These are phyloP conservation scores for Rhodotorula sp. DNA, from an alignment of 1,284 basidiomycete genomes.

Conservation along the genomic window DNA sequence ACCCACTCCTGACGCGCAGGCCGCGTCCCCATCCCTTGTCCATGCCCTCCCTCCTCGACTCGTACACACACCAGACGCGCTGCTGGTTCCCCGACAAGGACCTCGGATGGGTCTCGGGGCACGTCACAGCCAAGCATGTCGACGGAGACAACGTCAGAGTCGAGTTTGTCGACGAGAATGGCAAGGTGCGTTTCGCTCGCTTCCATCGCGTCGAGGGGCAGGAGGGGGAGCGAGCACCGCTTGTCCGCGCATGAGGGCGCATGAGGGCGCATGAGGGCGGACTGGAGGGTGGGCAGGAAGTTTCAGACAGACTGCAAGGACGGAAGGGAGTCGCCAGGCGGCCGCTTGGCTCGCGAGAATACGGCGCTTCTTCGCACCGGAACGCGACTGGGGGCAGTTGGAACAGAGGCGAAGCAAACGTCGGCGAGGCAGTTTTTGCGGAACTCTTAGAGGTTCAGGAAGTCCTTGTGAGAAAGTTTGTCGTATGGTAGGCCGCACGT, in stretches of 20 bases:
- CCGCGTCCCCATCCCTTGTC: background rate
- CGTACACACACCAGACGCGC: slow-evolving; percentile 49
- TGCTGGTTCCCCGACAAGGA: slow-evolving; percentile 83
- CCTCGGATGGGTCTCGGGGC: slow-evolving; percentile 85
- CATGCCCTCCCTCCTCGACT: slow-evolving; percentile 25
- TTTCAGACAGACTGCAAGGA: background rate
- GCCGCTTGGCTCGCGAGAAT: background rate
- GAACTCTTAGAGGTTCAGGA: background rate
- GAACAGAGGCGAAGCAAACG: background rate
- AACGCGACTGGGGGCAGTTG: background rate
- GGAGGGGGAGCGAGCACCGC: background rate
- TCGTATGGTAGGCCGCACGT: background rate
- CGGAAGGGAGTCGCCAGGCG: background rate
- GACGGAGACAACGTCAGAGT: slow-evolving; percentile 66
- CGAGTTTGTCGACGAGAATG: slow-evolving; percentile 76
- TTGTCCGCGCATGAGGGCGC: background rate
- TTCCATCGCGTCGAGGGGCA: no score
- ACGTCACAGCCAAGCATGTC: slow-evolving; percentile 59
- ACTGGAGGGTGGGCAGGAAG: background rate
- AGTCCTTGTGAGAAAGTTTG: fast-evolving
- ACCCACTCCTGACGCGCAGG: background rate
- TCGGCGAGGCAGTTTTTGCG: no score
- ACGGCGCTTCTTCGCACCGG: no score
- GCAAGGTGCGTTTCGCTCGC: slow-evolving; percentile 61
- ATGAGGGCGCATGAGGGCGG: background rate